phyloP scores from a whole-genome alignment of 495 filamentous ascomycete species.

The Trichoderma reesei region DNA sequence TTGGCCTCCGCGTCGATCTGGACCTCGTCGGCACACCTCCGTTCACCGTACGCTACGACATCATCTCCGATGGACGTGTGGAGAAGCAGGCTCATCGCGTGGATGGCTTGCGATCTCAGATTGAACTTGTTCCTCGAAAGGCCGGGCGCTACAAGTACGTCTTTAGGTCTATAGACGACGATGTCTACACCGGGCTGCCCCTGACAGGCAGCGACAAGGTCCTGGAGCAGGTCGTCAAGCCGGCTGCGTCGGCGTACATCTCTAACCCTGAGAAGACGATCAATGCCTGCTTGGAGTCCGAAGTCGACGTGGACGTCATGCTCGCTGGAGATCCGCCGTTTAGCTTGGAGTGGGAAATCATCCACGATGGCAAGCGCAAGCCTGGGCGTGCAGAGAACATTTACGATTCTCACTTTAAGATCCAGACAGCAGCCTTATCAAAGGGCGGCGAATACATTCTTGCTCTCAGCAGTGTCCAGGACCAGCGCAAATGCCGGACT shows the following conservation, averaged over 20 bases:
- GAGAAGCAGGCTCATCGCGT: slow-evolving; percentile 42
- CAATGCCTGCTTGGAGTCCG: slow-evolving; percentile 72
- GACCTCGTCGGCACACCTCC: slow-evolving; percentile 85
- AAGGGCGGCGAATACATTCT: slow-evolving; percentile 84
- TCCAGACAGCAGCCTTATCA: slow-evolving; percentile 60
- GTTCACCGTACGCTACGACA: slow-evolving; percentile 65
- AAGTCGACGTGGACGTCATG: slow-evolving; percentile 58
- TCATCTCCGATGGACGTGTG: slow-evolving; percentile 47
- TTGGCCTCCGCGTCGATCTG: slow-evolving; percentile 78
- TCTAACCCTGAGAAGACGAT: slow-evolving; percentile 40
- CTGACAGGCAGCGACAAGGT: slow-evolving; percentile 41
- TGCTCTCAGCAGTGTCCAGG: slow-evolving; percentile 71
- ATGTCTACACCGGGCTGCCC: slow-evolving; percentile 57
- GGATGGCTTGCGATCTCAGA: slow-evolving; percentile 59
- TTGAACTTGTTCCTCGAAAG: slow-evolving; percentile 70
- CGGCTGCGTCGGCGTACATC: slow-evolving; percentile 73
- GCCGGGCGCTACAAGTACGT: slow-evolving; percentile 82
- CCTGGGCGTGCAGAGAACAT: slow-evolving; percentile 57
- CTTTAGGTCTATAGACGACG: slow-evolving; percentile 71
- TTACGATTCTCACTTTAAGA: slow-evolving; percentile 47
- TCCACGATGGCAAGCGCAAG: slow-evolving; percentile 78
- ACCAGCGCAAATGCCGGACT: slow-evolving; percentile 75
- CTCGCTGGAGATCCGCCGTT: slow-evolving; percentile 78
- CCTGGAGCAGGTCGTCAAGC: slow-evolving; percentile 88
- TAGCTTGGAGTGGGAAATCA: slow-evolving; percentile 83